Percentiles rank a stretch among this genome's conserved stretches.
Conservation (phyloP, 1,284 basidiomycete species). For the Apiotrichum gamsii region DNA sequence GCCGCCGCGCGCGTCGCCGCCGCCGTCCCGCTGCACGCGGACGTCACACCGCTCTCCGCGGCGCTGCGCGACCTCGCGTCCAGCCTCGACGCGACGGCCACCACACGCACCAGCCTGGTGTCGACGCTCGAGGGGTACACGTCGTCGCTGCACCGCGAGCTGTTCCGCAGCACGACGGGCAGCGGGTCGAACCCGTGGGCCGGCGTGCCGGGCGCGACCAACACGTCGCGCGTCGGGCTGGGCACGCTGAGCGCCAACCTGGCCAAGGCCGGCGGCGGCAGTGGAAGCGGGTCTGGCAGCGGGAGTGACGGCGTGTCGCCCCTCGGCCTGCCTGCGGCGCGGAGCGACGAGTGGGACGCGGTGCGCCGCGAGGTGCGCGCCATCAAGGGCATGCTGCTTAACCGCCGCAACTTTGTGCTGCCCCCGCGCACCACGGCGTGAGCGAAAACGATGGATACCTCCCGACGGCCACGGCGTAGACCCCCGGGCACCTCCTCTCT, state of each 20-base stretch:
- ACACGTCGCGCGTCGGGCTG: conserved; percentile 24
- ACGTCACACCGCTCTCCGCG: conserved; percentile 12
- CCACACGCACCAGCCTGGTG: conserved; percentile 42
- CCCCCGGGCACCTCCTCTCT: too few species aligned
- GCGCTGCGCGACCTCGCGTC: conserved; percentile 24
- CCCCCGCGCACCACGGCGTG: background rate
- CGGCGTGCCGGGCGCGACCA: background rate
- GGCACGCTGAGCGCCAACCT: conserved; percentile 31
- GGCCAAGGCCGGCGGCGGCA: conserved; percentile 21
- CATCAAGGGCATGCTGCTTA: conserved; percentile 46
- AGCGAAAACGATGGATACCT: too few species aligned
- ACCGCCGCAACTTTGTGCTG: conserved; percentile 32
- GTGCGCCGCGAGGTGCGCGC: conserved; percentile 44
- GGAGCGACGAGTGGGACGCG: conserved; percentile 41
- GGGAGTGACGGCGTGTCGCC: background rate
- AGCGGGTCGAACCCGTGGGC: conserved; percentile 5
- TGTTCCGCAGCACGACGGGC: conserved; percentile 16
- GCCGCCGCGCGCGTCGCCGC: too few species aligned
- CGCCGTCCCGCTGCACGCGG: conserved; percentile 8
- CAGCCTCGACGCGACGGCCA: conserved; percentile 36
- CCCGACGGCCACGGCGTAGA: too few species aligned
- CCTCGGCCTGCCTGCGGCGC: conserved; percentile 14
- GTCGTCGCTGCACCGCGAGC: conserved; percentile 36
- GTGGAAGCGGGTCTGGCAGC: background rate
- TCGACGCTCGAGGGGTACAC: conserved; percentile 43